These are phyloP conservation scores for Magnusiomyces magnusii DNA, from an alignment of 1,139 yeast genomes.

Conservation along the genomic window DNA sequence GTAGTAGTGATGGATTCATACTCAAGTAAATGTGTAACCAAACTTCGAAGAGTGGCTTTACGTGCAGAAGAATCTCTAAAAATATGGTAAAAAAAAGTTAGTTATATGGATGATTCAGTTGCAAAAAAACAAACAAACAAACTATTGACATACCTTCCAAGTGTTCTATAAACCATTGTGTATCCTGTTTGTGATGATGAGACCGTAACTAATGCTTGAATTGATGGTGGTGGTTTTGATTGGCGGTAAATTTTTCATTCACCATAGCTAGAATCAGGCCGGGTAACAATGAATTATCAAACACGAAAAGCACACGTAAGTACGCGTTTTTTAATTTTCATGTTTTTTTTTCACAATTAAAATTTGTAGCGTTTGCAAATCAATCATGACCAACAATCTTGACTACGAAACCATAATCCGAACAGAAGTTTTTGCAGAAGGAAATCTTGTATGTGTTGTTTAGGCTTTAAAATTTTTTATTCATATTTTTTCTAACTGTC, in stretches of 20 bases:
- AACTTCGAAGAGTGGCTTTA: constrained; percentile 48
- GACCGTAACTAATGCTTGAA: background rate
- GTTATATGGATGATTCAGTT: too few relatives aligned
- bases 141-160: constrained; percentile 12
- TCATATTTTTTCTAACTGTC: background rate
- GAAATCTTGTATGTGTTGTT: constrained; percentile 10
- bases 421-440: constrained; percentile 14
- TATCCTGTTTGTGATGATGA: background rate
- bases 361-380: too few relatives aligned
- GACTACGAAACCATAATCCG: constrained; percentile 12
- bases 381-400: background rate
- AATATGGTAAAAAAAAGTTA: background rate
- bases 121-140: background rate
- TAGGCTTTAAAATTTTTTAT: too few relatives aligned
- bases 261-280: too few relatives aligned
- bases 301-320: background rate
- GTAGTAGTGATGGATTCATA: constrained; percentile 66
- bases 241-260: constrained; percentile 1
- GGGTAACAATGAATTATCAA: background rate
- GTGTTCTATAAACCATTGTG: constrained; percentile 16
- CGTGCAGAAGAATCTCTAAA: constrained; percentile 38
- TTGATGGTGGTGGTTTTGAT: background rate
- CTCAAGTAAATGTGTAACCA: constrained; percentile 58
- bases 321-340: background rate
- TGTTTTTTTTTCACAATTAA: too few relatives aligned